Percentiles rank a stretch among this genome's conserved stretches.
Evolutionary conservation across 345 rosid genomes (phyloP).

Genomic region (Psidium friedrichsthalianum): DNA sequence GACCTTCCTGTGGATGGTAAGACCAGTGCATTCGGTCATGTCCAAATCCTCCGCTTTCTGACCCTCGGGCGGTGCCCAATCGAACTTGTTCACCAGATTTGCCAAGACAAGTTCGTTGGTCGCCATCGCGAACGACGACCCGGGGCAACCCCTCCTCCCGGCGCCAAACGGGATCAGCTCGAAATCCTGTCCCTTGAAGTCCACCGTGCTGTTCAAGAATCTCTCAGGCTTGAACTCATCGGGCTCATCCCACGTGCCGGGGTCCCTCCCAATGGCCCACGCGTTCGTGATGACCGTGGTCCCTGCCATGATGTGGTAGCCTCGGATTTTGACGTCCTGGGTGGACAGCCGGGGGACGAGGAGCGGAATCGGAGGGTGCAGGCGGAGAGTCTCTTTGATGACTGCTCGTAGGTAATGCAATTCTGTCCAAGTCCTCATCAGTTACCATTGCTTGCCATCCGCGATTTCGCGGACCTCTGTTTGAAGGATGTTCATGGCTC

Average conservation of each 20-base stretch:
- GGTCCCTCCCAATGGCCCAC: constrained; percentile 29
- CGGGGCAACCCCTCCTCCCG: constrained; percentile 27
- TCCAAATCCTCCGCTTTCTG: constrained; percentile 12
- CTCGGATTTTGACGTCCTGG: constrained; percentile 8
- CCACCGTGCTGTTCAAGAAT: constrained; percentile 13
- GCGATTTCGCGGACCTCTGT: constrained; percentile 6
- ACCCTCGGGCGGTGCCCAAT: constrained; percentile 20
- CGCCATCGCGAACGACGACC: constrained; percentile 6
- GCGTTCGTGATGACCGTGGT: constrained; percentile 14
- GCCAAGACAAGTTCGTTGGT: constrained; percentile 12
- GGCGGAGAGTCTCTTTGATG: constrained; percentile 24
- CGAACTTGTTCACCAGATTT: constrained; percentile 14
- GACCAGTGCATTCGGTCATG: constrained; percentile 10
- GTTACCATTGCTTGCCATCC: background rate
- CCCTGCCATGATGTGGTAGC: constrained; percentile 14
- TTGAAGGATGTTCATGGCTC: constrained; percentile 9
- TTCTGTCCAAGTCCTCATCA: constrained; percentile 2
- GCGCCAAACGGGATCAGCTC: constrained; percentile 29
- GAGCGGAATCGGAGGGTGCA: constrained; percentile 28
- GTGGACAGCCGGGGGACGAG: constrained; percentile 17
- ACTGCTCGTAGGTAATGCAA: constrained; percentile 24
- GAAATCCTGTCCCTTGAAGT: constrained; percentile 20
- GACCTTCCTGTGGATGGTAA: constrained; percentile 14
- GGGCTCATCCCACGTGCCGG: constrained; percentile 6
- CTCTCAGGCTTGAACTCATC: constrained; percentile 28